phyloP scores from a whole-genome alignment of 768 basidiomycete species.

The Pleurotus pulmonarius region DNA sequence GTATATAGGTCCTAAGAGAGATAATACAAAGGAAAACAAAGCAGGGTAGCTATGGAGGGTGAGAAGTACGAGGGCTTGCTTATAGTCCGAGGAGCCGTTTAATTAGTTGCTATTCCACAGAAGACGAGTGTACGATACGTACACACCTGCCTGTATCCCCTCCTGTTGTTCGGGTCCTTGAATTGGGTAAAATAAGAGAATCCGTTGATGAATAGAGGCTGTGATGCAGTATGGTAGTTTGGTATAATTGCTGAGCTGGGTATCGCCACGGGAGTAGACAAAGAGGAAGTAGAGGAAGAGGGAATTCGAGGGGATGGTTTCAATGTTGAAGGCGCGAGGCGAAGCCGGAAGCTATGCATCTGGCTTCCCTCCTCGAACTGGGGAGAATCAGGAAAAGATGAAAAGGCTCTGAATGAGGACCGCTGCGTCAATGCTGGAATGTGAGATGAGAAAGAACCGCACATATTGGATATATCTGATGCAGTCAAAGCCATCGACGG shows the following conservation, averaged over 20 bases:
- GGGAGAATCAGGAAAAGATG: slow-evolving; percentile 85
- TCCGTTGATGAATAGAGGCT: slow-evolving; percentile 74
- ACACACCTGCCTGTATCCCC: slow-evolving; percentile 76
- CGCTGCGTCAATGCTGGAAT: slow-evolving; percentile 9
- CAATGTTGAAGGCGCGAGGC: slow-evolving; percentile 35
- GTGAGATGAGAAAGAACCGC: slow-evolving; percentile 18
- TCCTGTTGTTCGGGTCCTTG: slow-evolving; percentile 58
- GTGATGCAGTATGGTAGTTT: slow-evolving; percentile 12
- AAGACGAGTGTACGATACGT: not conserved
- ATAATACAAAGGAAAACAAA: slow-evolving; percentile 67
- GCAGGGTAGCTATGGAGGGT: slow-evolving; percentile 80
- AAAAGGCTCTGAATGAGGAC: slow-evolving; percentile 66
- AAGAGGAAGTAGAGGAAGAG: not conserved
- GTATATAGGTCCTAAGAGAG: slow-evolving; percentile 71
- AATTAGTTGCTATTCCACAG: no score
- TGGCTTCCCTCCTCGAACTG: slow-evolving; percentile 84
- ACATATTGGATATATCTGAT: slow-evolving; percentile 83
- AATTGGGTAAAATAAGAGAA: slow-evolving; percentile 75
- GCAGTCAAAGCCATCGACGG: slow-evolving; percentile 63
- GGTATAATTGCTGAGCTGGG: slow-evolving; percentile 23
- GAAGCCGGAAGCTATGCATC: slow-evolving; percentile 83
- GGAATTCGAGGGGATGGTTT: not conserved
- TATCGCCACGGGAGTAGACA: slow-evolving; percentile 13
- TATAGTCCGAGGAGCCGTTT: not conserved
- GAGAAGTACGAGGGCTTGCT: slow-evolving; percentile 81